Evolutionary conservation across 192 early-diverging fungal genomes (phyloP).

Genomic region (Backusella liffmaniae): DNA sequence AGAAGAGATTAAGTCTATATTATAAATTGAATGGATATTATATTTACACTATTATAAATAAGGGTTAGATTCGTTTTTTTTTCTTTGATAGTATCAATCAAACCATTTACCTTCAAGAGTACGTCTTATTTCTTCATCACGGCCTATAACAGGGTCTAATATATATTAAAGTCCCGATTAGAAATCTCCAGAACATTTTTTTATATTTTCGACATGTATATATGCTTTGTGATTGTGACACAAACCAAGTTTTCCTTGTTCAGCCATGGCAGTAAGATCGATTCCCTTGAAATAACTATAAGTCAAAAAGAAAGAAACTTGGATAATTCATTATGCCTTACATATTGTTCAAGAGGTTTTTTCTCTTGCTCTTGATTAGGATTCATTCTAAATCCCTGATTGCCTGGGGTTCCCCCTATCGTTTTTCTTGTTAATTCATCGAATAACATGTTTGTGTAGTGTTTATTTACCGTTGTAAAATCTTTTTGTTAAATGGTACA

Average conservation of each 20-base stretch:
- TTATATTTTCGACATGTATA: not conserved
- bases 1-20: not conserved
- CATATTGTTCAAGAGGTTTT: conserved; percentile 39
- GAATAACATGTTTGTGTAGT: not conserved
- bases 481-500: not conserved
- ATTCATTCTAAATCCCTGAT: conserved; percentile 20
- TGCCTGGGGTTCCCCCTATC: conserved; percentile 16
- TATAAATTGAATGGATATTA: not conserved
- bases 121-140: conserved; percentile 75
- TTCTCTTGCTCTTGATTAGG: conserved; percentile 26
- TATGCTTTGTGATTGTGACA: not conserved
- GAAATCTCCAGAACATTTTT: not conserved
- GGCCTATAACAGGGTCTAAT: conserved; percentile 74
- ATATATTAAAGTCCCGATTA: not conserved
- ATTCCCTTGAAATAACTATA: conserved; percentile 44
- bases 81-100: not conserved
- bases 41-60: not conserved
- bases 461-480: not conserved
- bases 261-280: conserved; percentile 72
- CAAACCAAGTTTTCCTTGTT: conserved; percentile 66
- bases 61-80: not conserved
- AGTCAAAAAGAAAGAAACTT: not conserved
- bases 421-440: not conserved
- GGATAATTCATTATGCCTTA: conserved; percentile 3
- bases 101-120: conserved; percentile 64